Percentiles rank a stretch among this genome's conserved stretches.
Evolutionary conservation across 805 yeast species (phyloP).

Genomic region (Hanseniaspora lindneri): DNA sequence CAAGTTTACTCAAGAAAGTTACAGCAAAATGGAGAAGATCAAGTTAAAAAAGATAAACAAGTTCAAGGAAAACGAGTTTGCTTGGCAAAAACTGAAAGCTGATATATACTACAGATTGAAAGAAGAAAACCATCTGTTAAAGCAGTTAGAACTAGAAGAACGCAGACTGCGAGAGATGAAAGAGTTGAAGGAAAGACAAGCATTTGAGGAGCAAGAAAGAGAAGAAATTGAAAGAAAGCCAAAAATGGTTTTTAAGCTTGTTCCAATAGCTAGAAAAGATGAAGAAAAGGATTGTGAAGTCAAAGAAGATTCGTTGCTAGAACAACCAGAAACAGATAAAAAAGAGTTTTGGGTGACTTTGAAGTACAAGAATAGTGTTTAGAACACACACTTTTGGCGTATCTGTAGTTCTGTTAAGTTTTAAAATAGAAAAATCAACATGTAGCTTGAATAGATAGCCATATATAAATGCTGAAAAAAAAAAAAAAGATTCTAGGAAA

Average conservation of each 20-base stretch:
- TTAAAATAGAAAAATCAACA: too few relatives aligned
- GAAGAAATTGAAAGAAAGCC: neutral
- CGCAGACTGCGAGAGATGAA: constrained; percentile 6
- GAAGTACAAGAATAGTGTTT: neutral
- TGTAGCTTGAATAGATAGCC: too few relatives aligned
- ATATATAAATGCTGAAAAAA: too few relatives aligned
- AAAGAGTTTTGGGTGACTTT: constrained; percentile 6
- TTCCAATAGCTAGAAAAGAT: neutral
- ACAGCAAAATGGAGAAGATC: constrained; percentile 1
- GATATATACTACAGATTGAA: neutral
- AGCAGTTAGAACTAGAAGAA: constrained; percentile 12
- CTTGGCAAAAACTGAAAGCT: constrained; percentile 13
- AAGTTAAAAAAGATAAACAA: constrained; percentile 7
- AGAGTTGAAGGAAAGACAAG: constrained; percentile 6
- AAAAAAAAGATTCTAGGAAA: too few relatives aligned
- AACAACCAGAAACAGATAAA: neutral
- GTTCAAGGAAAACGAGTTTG: constrained; percentile 10
- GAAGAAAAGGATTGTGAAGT: neutral
- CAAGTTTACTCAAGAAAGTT: constrained; percentile 7
- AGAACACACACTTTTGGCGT: too few relatives aligned
- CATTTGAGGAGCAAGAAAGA: neutral
- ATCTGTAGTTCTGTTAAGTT: too few relatives aligned
- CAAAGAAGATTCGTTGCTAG: too few relatives aligned
- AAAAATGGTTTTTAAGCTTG: constrained; percentile 11
- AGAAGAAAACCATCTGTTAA: constrained; percentile 3